Percentiles rank a stretch among this genome's conserved stretches.
These are phyloP conservation scores for Salvia hispanica DNA, from an alignment of 257 asterid genomes.

Conservation along the genomic window DNA sequence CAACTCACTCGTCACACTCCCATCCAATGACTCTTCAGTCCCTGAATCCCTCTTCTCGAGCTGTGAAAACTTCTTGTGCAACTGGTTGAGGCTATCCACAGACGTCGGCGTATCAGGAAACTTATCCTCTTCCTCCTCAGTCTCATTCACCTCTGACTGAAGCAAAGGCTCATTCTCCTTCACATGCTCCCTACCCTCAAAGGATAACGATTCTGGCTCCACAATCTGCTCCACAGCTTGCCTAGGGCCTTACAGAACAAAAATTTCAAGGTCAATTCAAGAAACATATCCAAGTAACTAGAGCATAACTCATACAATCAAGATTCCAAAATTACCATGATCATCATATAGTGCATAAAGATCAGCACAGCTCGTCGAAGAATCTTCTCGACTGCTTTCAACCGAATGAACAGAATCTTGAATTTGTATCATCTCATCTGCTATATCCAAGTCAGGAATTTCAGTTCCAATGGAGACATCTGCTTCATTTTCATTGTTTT, in stretches of 20 bases:
- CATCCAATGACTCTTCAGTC: constrained; percentile 79
- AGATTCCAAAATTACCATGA: constrained; percentile 50
- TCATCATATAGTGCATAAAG: constrained; percentile 29
- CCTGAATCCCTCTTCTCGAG: constrained; percentile 75
- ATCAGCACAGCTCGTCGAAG: constrained; percentile 42
- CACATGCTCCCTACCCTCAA: constrained; percentile 40
- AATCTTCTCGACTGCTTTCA: constrained; percentile 25
- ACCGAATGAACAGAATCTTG: constrained; percentile 38
- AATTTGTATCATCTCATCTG: constrained; percentile 55
- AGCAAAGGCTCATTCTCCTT: constrained; percentile 31
- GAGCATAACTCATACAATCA: not conserved
- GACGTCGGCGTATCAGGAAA: constrained; percentile 82
- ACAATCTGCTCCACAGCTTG: constrained; percentile 45
- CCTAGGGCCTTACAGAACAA: constrained; percentile 42
- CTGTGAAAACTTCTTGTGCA: constrained; percentile 59
- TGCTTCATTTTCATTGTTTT: constrained; percentile 67
- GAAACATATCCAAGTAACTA: not conserved
- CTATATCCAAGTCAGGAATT: constrained; percentile 79
- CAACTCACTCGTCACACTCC: constrained; percentile 79
- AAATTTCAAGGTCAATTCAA: not conserved
- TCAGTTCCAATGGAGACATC: constrained; percentile 95
- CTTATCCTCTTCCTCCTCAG: constrained; percentile 61
- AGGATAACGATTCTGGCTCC: constrained; percentile 43
- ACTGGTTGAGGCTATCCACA: constrained; percentile 52
- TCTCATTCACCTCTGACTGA: constrained; percentile 46